Percentiles rank a stretch among this genome's conserved stretches.
phyloP scores from a whole-genome alignment of 768 basidiomycete species.

The Rhizopogon vesiculosus region DNA sequence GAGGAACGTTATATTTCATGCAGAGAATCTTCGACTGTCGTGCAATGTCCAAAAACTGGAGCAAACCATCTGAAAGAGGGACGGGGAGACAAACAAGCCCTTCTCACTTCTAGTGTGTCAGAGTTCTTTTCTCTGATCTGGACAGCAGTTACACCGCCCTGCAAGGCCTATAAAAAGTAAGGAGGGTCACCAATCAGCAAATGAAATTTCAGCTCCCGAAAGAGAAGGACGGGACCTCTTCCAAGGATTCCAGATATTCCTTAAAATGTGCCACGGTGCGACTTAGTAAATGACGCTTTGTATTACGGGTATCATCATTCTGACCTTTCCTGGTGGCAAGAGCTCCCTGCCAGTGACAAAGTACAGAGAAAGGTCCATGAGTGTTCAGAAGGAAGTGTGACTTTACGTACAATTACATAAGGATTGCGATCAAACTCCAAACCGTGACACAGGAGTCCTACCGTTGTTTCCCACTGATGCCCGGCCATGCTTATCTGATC shows the following conservation, averaged over 20 bases:
- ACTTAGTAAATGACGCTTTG: neutral
- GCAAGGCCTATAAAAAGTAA: conserved; percentile 52
- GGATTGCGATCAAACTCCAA: too few species aligned
- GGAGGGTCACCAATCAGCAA: neutral
- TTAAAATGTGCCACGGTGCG: conserved; percentile 22
- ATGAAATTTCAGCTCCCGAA: neutral
- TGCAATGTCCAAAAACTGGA: conserved; percentile 76
- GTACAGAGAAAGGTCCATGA: conserved; percentile 66
- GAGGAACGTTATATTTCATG: conserved; percentile 69
- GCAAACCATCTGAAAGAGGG: neutral
- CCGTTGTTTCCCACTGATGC: too few species aligned
- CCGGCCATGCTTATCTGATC: too few species aligned
- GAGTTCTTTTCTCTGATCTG: conserved; percentile 84
- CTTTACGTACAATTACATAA: too few species aligned
- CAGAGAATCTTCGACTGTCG: conserved; percentile 64
- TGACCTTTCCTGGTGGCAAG: conserved; percentile 72
- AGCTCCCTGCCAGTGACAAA: conserved; percentile 82
- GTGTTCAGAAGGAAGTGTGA: too few species aligned
- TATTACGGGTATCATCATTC: conserved; percentile 1
- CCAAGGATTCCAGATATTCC: conserved; percentile 69
- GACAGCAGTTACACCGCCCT: conserved; percentile 86
- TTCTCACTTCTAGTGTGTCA: conserved; percentile 73
- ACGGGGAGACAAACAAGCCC: neutral
- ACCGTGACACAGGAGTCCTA: too few species aligned
- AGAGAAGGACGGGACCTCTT: conserved; percentile 46